These are phyloP conservation scores for Neostapfia colusana DNA, from an alignment of 176 grass and related monocot genomes.

Conservation along the genomic window DNA sequence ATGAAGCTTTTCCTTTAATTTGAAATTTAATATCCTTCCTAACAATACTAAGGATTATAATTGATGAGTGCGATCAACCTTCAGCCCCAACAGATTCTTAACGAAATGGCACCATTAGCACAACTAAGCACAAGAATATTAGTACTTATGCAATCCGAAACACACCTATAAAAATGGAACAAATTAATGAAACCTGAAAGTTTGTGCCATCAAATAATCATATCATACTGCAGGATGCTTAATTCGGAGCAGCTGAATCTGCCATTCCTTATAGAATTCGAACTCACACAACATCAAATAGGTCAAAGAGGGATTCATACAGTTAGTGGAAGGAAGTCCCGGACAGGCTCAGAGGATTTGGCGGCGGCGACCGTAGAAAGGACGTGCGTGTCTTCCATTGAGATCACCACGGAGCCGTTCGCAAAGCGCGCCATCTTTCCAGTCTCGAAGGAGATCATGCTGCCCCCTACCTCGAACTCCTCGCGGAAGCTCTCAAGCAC, in stretches of 20 bases:
- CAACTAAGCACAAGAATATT: neutral
- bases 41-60: neutral
- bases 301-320: constrained; percentile 35
- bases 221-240: neutral
- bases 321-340: constrained; percentile 88
- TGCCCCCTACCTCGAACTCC: constrained; percentile 82
- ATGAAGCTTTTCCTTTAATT: neutral
- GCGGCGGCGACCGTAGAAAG: constrained; percentile 69
- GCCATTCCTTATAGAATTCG: neutral
- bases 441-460: constrained; percentile 77
- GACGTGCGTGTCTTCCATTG: constrained; percentile 89
- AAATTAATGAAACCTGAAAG: constrained; percentile 10
- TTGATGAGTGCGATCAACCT: neutral
- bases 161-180: neutral
- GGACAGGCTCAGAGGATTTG: constrained; percentile 59
- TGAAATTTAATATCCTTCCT: neutral
- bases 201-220: neutral
- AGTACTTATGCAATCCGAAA: neutral
- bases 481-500: constrained; percentile 72
- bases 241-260: neutral
- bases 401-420: constrained; percentile 82
- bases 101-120: neutral
- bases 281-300: neutral
- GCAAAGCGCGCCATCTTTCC: constrained; percentile 91
- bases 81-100: neutral